Percentiles rank a stretch among this genome's conserved stretches.
phyloP scores from a whole-genome alignment of 2,329 filamentous ascomycete genomes.

The Helotiales sp. region DNA sequence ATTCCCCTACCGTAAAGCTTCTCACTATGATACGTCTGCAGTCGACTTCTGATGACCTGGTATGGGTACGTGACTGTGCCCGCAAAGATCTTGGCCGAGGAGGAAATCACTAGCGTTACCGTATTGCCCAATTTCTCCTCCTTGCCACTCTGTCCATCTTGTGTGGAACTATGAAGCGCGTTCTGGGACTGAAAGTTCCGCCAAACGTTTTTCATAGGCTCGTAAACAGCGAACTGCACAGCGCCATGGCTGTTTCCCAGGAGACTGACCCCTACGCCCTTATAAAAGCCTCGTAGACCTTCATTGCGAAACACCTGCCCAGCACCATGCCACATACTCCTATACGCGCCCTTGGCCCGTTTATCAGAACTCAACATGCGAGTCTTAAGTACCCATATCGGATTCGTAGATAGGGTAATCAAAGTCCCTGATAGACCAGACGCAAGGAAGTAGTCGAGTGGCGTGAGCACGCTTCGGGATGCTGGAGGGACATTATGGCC shows the following conservation, averaged over 20 bases:
- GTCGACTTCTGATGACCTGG: slow-evolving; percentile 83
- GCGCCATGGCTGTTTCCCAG: slow-evolving; percentile 91
- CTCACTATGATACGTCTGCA: slow-evolving; percentile 89
- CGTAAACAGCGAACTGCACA: slow-evolving; percentile 95
- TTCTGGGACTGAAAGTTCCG: slow-evolving; percentile 58
- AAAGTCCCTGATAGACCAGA: slow-evolving; percentile 73
- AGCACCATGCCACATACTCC: slow-evolving; percentile 74
- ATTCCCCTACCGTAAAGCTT: slow-evolving; percentile 73
- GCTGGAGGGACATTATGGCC: background rate
- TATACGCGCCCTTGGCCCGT: slow-evolving; percentile 77
- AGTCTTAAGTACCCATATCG: slow-evolving; percentile 98
- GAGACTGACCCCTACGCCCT: slow-evolving; percentile 80
- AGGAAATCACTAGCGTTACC: slow-evolving; percentile 79
- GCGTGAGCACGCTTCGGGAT: slow-evolving; percentile 25
- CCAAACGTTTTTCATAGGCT: slow-evolving; percentile 62
- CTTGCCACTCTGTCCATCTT: slow-evolving; percentile 17
- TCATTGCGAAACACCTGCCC: slow-evolving; percentile 70
- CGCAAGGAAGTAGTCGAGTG: slow-evolving; percentile 77
- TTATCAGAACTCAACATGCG: slow-evolving; percentile 90
- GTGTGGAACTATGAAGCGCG: slow-evolving; percentile 15
- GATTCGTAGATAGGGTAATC: slow-evolving; percentile 86
- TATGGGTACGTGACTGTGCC: slow-evolving; percentile 94
- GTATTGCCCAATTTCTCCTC: slow-evolving; percentile 42
- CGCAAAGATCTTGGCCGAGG: slow-evolving; percentile 82
- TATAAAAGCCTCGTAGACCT: slow-evolving; percentile 82